A percentile compares a stretch with the other conserved stretches of the same genome.
These are phyloP conservation scores for Gremmenia infestans DNA, from an alignment of 2,329 filamentous ascomycete species.

Conservation along the genomic window DNA sequence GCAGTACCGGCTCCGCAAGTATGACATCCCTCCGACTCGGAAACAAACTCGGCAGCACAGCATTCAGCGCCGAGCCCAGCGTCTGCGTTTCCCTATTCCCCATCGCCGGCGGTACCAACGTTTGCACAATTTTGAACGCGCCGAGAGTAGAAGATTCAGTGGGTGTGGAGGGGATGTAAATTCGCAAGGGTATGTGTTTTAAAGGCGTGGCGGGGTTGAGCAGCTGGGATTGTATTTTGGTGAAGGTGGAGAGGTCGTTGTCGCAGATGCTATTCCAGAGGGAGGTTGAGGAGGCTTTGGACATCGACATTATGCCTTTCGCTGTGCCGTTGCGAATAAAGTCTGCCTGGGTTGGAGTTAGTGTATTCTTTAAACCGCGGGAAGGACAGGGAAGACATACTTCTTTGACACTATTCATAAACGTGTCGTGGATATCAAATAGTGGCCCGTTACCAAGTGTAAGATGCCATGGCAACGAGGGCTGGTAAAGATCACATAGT, in stretches of 20 bases:
- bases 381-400: constrained; percentile 20
- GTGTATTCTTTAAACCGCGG: background rate
- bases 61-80: constrained; percentile 72
- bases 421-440: constrained; percentile 51
- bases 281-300: constrained; percentile 61
- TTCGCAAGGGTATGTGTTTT: constrained; percentile 76
- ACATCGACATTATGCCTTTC: constrained; percentile 66
- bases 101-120: constrained; percentile 54
- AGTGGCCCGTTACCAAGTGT: constrained; percentile 54
- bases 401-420: constrained; percentile 67
- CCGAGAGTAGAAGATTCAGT: constrained; percentile 40
- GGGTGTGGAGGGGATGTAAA: constrained; percentile 74
- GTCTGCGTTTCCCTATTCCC: constrained; percentile 53
- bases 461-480: constrained; percentile 55
- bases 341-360: constrained; percentile 37
- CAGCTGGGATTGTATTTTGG: constrained; percentile 69
- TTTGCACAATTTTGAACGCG: constrained; percentile 70
- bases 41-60: constrained; percentile 74
- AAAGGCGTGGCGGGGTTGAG: constrained; percentile 71
- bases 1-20: constrained; percentile 76
- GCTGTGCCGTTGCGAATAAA: constrained; percentile 66
- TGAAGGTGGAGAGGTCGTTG: constrained; percentile 68
- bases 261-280: constrained; percentile 61
- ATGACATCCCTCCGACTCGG: constrained; percentile 80
- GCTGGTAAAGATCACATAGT: constrained; percentile 60